Evolutionary conservation across 2,329 filamentous ascomycete genomes (phyloP).

Genomic region (Xenoacremonium recifei): DNA sequence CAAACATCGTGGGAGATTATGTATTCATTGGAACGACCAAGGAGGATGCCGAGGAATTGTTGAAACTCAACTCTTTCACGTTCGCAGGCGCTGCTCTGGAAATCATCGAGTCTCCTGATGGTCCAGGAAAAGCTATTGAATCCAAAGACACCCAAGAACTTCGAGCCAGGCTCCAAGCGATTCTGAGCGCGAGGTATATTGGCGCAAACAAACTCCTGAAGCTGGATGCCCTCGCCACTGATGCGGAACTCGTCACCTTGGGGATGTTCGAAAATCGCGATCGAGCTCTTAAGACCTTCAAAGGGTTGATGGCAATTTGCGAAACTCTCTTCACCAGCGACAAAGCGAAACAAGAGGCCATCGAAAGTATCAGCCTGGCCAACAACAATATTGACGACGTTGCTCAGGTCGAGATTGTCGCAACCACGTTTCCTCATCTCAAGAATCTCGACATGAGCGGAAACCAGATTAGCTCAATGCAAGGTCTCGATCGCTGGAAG

Average conservation of each 20-base stretch:
- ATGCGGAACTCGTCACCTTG: constrained; percentile 68
- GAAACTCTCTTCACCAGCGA: constrained; percentile 71
- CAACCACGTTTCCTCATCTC: constrained; percentile 78
- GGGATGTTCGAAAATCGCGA: constrained; percentile 73
- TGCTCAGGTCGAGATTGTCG: constrained; percentile 68
- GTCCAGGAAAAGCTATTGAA: constrained; percentile 37
- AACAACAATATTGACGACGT: constrained; percentile 77
- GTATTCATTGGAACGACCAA: constrained; percentile 66
- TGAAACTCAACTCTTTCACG: constrained; percentile 65
- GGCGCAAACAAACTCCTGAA: constrained; percentile 72
- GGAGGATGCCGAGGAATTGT: constrained; percentile 61
- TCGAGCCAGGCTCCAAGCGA: constrained; percentile 65
- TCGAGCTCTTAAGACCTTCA: constrained; percentile 83
- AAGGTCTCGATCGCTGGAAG: constrained; percentile 72
- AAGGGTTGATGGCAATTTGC: constrained; percentile 84
- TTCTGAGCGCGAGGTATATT: constrained; percentile 76
- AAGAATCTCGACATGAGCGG: constrained; percentile 86
- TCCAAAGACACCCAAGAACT: constrained; percentile 57
- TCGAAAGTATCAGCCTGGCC: constrained; percentile 78
- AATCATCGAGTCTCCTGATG: constrained; percentile 50
- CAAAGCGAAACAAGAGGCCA: constrained; percentile 71
- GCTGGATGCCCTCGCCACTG: constrained; percentile 73
- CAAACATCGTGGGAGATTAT: constrained; percentile 65
- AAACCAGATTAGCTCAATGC: constrained; percentile 71
- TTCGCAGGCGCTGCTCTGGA: constrained; percentile 66